Conservation (phyloP, 129 eudicot genomes). For the Gnaphalium uliginosum region DNA sequence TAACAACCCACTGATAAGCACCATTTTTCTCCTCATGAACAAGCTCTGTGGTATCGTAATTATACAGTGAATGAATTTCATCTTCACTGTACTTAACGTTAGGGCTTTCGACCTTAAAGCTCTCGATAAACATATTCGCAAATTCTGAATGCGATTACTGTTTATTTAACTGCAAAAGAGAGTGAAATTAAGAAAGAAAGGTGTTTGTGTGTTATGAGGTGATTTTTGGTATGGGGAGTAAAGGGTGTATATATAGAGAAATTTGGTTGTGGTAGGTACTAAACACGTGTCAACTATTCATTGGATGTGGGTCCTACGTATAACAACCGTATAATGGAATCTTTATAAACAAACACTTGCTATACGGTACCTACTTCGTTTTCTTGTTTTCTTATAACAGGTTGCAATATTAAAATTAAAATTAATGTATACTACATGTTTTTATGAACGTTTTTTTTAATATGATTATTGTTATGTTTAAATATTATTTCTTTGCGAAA, state of each 20-base stretch:
- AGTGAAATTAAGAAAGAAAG: neutral
- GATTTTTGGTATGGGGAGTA: conserved; percentile 10
- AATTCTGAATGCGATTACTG: conserved; percentile 8
- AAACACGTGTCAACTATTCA: conserved; percentile 30
- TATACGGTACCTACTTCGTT: conserved; percentile 4
- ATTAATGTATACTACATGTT: neutral
- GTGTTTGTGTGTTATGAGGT: conserved; percentile 23
- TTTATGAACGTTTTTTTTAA: neutral
- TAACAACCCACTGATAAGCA: conserved; percentile 84
- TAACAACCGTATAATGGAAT: conserved; percentile 27
- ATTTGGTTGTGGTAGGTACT: neutral
- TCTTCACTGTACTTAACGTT: conserved; percentile 79
- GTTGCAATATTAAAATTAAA: neutral
- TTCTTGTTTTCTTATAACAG: conserved; percentile 1
- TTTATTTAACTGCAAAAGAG: conserved; percentile 8
- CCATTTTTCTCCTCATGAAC: conserved; percentile 88
- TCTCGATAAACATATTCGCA: conserved; percentile 81
- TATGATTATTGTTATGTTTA: neutral
- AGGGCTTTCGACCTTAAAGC: conserved; percentile 93
- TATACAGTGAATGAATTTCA: conserved; percentile 78
- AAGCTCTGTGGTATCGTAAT: conserved; percentile 89
- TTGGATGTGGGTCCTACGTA: conserved; percentile 32
- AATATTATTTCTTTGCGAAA: neutral
- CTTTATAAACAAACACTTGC: neutral
- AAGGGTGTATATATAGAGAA: conserved; percentile 31